These are phyloP conservation scores for Arthrobotrys conoides DNA, from an alignment of 2,329 filamentous ascomycete genomes.

Conservation along the genomic window DNA sequence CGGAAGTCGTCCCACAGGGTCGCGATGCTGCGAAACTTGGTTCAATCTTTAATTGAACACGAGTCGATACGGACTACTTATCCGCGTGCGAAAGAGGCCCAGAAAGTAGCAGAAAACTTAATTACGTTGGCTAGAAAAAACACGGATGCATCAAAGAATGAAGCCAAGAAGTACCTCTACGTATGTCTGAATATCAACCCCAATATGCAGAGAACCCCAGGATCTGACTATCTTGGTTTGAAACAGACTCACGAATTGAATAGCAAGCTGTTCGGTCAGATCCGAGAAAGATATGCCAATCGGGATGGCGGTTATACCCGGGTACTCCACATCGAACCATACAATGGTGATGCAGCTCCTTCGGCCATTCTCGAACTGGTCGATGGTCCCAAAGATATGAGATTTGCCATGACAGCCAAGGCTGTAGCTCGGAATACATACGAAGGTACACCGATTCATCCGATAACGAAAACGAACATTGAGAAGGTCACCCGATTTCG, in stretches of 20 bases:
- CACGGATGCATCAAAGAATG: slow-evolving; percentile 82
- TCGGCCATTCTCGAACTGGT: slow-evolving; percentile 95
- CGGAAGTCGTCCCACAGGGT: slow-evolving; percentile 88
- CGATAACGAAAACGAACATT: slow-evolving; percentile 83
- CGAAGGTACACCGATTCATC: slow-evolving; percentile 74
- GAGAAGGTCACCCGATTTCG: slow-evolving; percentile 86
- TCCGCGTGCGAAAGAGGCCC: slow-evolving; percentile 96
- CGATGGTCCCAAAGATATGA: slow-evolving; percentile 92
- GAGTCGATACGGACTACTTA: slow-evolving; percentile 96
- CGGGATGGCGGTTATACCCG: slow-evolving; percentile 95
- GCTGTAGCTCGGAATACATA: slow-evolving; percentile 78
- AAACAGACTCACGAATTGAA: slow-evolving; percentile 70
- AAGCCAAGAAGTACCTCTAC: slow-evolving; percentile 85
- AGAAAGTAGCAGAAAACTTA: slow-evolving; percentile 91
- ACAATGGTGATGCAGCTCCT: slow-evolving; percentile 87
- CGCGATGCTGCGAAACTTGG: slow-evolving; percentile 93
- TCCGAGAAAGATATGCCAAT: slow-evolving; percentile 81
- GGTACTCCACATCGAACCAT: slow-evolving; percentile 89
- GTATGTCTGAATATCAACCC: slow-evolving; percentile 71
- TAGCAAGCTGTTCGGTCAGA: slow-evolving; percentile 87
- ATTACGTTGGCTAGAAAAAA: slow-evolving; percentile 95
- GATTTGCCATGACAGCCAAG: slow-evolving; percentile 92
- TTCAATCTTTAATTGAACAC: slow-evolving; percentile 92
- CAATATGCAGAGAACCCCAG: not conserved
- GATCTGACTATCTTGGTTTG: not conserved